Percentiles rank a stretch among this genome's conserved stretches.
phyloP scores from a whole-genome alignment of 495 filamentous ascomycete genomes.

The Xeromyces bisporus region DNA sequence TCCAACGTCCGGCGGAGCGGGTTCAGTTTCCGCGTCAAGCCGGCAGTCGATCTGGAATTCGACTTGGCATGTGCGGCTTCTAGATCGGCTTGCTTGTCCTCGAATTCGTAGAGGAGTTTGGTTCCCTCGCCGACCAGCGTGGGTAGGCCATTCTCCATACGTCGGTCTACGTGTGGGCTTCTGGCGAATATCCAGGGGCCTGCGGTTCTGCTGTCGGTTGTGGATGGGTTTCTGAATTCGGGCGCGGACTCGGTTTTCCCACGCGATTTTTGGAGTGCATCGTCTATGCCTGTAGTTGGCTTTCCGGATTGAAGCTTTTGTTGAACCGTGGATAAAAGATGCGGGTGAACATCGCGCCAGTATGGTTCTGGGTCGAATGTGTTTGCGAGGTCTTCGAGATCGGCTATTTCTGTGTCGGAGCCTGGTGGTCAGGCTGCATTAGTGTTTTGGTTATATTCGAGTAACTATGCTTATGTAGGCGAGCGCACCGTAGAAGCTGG shows the following conservation, averaged over 20 bases:
- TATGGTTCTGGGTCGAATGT: conserved; percentile 30
- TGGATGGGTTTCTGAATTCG: conserved; percentile 46
- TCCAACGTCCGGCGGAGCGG: conserved; percentile 34
- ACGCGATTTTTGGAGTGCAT: conserved; percentile 8
- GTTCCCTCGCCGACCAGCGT: conserved; percentile 28
- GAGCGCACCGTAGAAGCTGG: conserved; percentile 50
- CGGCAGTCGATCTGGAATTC: conserved; percentile 16
- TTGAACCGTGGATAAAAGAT: conserved; percentile 17
- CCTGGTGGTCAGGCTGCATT: conserved; percentile 21
- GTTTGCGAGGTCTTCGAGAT: conserved; percentile 17
- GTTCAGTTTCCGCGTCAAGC: conserved; percentile 32
- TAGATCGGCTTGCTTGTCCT: conserved; percentile 17
- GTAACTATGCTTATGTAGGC: background rate
- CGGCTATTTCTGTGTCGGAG: conserved; percentile 27
- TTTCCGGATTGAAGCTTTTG: conserved; percentile 1
- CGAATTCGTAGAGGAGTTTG: conserved; percentile 25
- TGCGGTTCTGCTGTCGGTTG: conserved; percentile 18
- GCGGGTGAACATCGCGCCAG: conserved; percentile 23
- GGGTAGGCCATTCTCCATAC: conserved; percentile 16
- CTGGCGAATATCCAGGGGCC: conserved; percentile 52
- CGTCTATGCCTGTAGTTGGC: background rate
- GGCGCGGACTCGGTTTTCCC: conserved; percentile 36
- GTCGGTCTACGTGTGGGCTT: conserved; percentile 28
- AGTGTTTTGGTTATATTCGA: background rate
- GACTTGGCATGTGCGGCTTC: conserved; percentile 22